Base-by-base conservation (phyloP, 805 yeast genomes). In the Starmerella potacharoeniae region DNA sequence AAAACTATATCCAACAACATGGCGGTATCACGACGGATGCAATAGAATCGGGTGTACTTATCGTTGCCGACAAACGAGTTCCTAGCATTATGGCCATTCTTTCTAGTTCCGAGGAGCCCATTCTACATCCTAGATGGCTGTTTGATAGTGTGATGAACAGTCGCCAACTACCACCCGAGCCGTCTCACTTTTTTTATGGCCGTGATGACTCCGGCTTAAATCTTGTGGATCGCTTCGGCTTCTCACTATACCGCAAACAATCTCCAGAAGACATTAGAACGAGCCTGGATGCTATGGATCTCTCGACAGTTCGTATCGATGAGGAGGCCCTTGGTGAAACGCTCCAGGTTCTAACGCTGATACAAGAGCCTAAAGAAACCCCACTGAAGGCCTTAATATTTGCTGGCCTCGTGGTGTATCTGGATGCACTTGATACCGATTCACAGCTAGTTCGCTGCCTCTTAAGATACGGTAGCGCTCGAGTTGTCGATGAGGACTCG, bases 91-190 rank as follows among this genome's bases (percentile, higher is more conserved):
- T 50, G 4, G 51, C 60, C 6, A 30, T 53, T 7, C 6, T 53
- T 5, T 11, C 36, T 28, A 30, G 35, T 70, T 29, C 49, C 6
- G 34, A 71, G 64, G 54, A 53, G 62, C 11, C 76, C 79, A 86
- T 91, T 0, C 64, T 88, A 7, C 74, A 69, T 51, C 88, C 95
- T 0, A 66, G 69, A 34, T 91, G 96, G 95, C 65, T 87, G 6
- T 71, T 80, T 46, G 90, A 86, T 60, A 81, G 93, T 61, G 69
- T 86, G 2, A 63, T 66, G 16, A 65, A 71, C 13, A 62, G 66
- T 1, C 51, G 61, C 2, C 47, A 80, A 1, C 66, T 86, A 0
- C 75, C 74, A 2, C 60, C 84, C 6, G 95, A 86, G 60, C 84
- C 86, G 7, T 48, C 47, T 1, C 83, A 86, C 62, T 71, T 83